A percentile compares a stretch with the other conserved stretches of the same genome.
Conservation (phyloP, 495 filamentous ascomycete species). For the Xylaria nigripes region DNA sequence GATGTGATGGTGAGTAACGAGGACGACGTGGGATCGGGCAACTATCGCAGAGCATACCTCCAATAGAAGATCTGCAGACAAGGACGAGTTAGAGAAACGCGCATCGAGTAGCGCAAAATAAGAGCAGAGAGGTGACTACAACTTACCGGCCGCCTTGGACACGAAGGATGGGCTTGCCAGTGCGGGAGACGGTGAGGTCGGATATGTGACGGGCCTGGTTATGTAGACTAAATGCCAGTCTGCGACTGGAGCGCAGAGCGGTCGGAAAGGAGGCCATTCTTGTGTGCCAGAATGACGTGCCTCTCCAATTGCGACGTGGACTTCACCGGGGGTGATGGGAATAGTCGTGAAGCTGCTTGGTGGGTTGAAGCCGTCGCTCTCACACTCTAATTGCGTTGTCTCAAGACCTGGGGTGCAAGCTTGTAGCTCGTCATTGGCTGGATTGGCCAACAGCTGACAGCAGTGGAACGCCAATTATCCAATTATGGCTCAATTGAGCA, state of each 20-base stretch:
- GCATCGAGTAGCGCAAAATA: conserved; percentile 14
- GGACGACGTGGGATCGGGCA: conserved; percentile 16
- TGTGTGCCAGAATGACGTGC: conserved; percentile 30
- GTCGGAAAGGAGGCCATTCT: conserved; percentile 43
- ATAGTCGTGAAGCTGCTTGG: conserved; percentile 14
- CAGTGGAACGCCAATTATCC: not conserved
- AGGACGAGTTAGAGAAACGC: conserved; percentile 14
- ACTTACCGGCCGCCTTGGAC: conserved; percentile 74
- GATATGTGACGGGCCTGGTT: conserved; percentile 42
- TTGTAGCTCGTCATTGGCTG: conserved; percentile 15
- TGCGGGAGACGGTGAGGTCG: conserved; percentile 77
- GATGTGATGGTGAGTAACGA: conserved; percentile 27
- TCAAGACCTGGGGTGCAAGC: conserved; percentile 16
- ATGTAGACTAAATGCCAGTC: conserved; percentile 19
- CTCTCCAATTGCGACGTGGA: conserved; percentile 24
- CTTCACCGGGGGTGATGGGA: conserved; percentile 5
- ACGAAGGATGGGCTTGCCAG: conserved; percentile 78
- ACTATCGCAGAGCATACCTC: conserved; percentile 52
- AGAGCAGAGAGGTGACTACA: conserved; percentile 3
- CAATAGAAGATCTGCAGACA: conserved; percentile 62
- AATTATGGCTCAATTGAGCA: not conserved
- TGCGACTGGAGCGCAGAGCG: conserved; percentile 38
- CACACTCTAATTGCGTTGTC: not conserved
- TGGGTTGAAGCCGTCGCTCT: conserved; percentile 18
- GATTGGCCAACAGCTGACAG: not conserved